Evolutionary conservation across 2,329 filamentous ascomycete genomes (phyloP).

Genomic region (Arthroderma sp.): DNA sequence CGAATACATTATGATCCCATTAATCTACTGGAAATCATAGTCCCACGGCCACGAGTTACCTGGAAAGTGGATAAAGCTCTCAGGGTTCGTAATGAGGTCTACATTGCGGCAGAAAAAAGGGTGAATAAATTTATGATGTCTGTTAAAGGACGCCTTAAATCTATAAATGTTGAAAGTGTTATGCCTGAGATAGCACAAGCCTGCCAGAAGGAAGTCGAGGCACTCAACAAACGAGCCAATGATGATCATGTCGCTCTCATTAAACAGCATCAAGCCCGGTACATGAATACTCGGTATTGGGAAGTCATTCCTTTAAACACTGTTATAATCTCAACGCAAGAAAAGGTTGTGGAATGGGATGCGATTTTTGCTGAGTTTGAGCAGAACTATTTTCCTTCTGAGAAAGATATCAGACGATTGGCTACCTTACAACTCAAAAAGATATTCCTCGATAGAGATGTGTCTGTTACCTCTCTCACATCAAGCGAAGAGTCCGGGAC

Average conservation of each 20-base stretch:
- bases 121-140: slow-evolving; percentile 80
- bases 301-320: slow-evolving; percentile 90
- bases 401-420: slow-evolving; percentile 87
- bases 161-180: slow-evolving; percentile 84
- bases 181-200: slow-evolving; percentile 73
- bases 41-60: slow-evolving; percentile 76
- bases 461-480: slow-evolving; percentile 62
- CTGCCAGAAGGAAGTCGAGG: slow-evolving; percentile 71
- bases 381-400: slow-evolving; percentile 78
- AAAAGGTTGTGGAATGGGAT: slow-evolving; percentile 90
- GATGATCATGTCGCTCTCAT: slow-evolving; percentile 69
- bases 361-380: slow-evolving; percentile 82
- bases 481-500: slow-evolving; percentile 56
- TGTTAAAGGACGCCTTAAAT: slow-evolving; percentile 68
- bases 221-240: slow-evolving; percentile 62
- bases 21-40: slow-evolving; percentile 84
- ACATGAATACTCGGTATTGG: slow-evolving; percentile 90
- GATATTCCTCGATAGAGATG: slow-evolving; percentile 78
- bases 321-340: slow-evolving; percentile 77
- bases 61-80: slow-evolving; percentile 98
- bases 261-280: slow-evolving; percentile 72
- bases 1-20: slow-evolving; percentile 88
- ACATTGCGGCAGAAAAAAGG: slow-evolving; percentile 64
- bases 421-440: slow-evolving; percentile 88
- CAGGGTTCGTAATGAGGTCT: slow-evolving; percentile 84